Conservation (phyloP, 805 yeast genomes). For the Myxozyma neglecta region DNA sequence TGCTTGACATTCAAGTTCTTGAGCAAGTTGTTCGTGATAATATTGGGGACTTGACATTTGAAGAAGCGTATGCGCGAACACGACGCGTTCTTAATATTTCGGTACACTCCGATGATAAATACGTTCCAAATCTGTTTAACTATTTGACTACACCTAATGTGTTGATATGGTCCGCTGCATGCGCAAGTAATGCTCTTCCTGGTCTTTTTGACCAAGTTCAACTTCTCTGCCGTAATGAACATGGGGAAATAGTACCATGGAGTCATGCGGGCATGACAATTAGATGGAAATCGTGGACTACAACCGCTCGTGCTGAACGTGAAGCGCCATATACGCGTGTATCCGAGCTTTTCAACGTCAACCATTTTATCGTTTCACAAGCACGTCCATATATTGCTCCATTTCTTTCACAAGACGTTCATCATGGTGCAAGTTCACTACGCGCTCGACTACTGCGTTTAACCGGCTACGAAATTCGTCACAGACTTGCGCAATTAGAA, state of each 20-base stretch:
- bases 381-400: constrained; percentile 96
- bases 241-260: constrained; percentile 46
- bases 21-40: constrained; percentile 72
- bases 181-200: constrained; percentile 68
- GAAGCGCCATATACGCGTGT: constrained; percentile 81
- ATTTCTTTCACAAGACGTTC: constrained; percentile 74
- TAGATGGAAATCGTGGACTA: constrained; percentile 38
- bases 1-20: constrained; percentile 79
- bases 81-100: constrained; percentile 80
- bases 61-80: constrained; percentile 82
- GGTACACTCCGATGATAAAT: constrained; percentile 73
- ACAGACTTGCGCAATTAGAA: constrained; percentile 77
- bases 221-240: constrained; percentile 56
- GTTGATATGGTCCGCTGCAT: constrained; percentile 83
- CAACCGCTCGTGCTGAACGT: constrained; percentile 29
- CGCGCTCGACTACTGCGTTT: constrained; percentile 52
- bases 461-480: constrained; percentile 75
- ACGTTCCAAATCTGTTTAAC: constrained; percentile 57
- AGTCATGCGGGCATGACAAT: constrained; percentile 25
- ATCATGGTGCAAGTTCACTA: constrained; percentile 53
- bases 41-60: constrained; percentile 84
- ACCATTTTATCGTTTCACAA: constrained; percentile 84
- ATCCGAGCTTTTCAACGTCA: constrained; percentile 91
- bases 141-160: constrained; percentile 93
- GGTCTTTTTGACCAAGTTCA: constrained; percentile 61